Evolutionary conservation across 345 rosid genomes (phyloP), one percentile per base, ranked within the genome.

Genomic region (Odontarrhena argentea): DNA sequence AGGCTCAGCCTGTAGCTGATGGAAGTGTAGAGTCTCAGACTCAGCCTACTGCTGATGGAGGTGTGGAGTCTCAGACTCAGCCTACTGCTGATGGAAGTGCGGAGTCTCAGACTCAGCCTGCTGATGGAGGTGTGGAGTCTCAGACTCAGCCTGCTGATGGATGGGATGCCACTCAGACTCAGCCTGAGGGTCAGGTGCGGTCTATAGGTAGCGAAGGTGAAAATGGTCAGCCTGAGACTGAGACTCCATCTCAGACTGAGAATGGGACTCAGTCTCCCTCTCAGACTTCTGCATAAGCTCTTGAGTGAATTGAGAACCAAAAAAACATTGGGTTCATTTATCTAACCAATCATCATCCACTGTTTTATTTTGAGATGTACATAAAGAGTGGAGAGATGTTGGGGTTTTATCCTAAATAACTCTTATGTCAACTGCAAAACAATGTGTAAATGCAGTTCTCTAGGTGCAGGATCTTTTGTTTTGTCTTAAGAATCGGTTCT

Each of bases 291-390:
- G 5, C 12, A 9, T 25, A 28, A 26, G 28, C 46, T 56, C 45
- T 55, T 41, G 32, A 28, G 22, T 18, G 22, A 18, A 18, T 18
- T 18, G 22, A 18, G 22, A 4, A 28, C 3, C 32, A 3, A 28
- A 28, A 28, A 28, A 28, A 28, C 32, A 1, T 28, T 28, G 7
- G 49, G 49, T 7, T 13, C 2, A 11, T 26, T 64, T 50, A 50
- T 44, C 8, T 63, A 22, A 63, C 34, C 24, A 48, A 12, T 9
- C 9, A 30, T 24, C 55, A 13, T 59, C 71, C 72, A 59, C 67
- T 60, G 42, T 43, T 73, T 60, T 50, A 22, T 66, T 73, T 73
- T 52, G 56, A 15, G 25, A 26, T 73, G 77, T 73, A 73, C 63
- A 73, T 36, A 66, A 59, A 70, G 71, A 56, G 65, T 59, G 71